Base-by-base conservation (phyloP, 192 early-diverging fungal species). In the Gryganskiella cystojenkinii region DNA sequence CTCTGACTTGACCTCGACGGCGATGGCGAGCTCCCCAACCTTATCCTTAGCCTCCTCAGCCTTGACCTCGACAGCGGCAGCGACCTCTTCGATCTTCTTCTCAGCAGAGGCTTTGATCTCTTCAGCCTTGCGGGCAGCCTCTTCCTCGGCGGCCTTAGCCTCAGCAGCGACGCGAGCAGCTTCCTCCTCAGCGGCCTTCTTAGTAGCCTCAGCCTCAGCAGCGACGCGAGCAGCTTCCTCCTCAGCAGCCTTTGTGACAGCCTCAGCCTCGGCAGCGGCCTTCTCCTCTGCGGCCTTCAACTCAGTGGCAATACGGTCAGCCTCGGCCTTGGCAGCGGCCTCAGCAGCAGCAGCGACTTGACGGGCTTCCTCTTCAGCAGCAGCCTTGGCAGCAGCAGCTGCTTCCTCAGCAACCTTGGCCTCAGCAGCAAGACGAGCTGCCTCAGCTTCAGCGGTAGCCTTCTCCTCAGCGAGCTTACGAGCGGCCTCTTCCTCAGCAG, bases 321-420 rank as follows among this genome's bases (percentile, higher is more conserved):
- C 51, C 27, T 46, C 55, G 37, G 62, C 56, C n/a, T 64, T 61
- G 4, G 57, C 67, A 3, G 19, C 56, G 1, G n/a, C 0, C 34
- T 56, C 43, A 25, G 64, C 65, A n/a, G 65, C 56, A 3, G n/a
- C 53, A 17, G 47, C 58, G 25, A 49, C 57, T 34, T 60, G 9
- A 10, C 53, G 54, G 3, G 70, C 70, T 47, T 52, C 54, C 55
- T 71, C n/a, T n/a, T n/a, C n/a, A n/a, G n/a, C n/a, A n/a, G n/a
- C n/a, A n/a, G n/a, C 67, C 57, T 60, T 47, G 25, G 27, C 50
- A 20, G 58, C 67, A 34, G 56, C 67, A 20, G 67, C 57, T 5
- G 67, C 67, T 61, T 42, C 63, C 25, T 43, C 64, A 10, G 40
- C 56, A 3, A 15, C 54, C 31, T 46, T 46, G 24, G 34, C 49